Base-by-base conservation (phyloP, 1,284 basidiomycete species). In the Caloboletus inedulis region DNA sequence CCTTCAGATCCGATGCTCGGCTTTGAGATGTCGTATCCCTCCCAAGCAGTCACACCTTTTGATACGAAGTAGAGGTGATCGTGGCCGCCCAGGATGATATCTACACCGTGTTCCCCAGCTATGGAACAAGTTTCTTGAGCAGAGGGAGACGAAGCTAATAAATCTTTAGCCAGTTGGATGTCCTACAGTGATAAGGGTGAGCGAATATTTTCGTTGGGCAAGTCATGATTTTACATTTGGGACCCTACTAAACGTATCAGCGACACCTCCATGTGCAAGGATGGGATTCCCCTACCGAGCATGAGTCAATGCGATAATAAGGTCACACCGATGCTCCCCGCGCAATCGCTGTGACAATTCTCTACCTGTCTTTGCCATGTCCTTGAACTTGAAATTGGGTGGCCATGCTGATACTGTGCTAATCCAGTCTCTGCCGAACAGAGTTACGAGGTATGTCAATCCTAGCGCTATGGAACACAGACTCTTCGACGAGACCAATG, bases 51-150 rank as follows among this genome's bases (percentile, higher is more conserved):
- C 2, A 86, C 81, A 4, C 92, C 94, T 62, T 80, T 85, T 12
- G 90, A 87, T 43, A 89, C 82, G 70, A 87, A 91, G 73, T 93
- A 94, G 6, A 89, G 74, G 60, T 97, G 94, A 63, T 97, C 94
- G 60, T 97, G 94, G 0, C 94, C 94, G 4, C 94, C 94, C 7
- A 96, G 79, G 41, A 97, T 71, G 18, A 96, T 71, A 64, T 97
- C 94, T 1, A 87, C 85, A 7, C 94, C 94, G 57, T 97, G 92
- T 36, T 74, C 67, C 43, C 74, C 70, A 40, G 71, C 69, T 39
- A 86, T 74, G 1, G 77, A 58, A 1, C 71, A 63, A 0, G 66
- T 64, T 16, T 72, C 56, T 57, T 85, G 84, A 4, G 75, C 76
- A 7, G 75, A 73, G 1, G 87, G 81, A 4, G 79, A 88, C 55